These are phyloP conservation scores for rapeseed (Brassica napus) DNA, from an alignment of 345 rosid genomes.

Conservation along the genomic window Da-Ae NC_063436.1:21500501-21501000, in stretches of 20 bases:
- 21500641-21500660: not conserved
- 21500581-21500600: too few species aligned
- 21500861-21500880: conserved; percentile 51
- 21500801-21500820: conserved; percentile 39
- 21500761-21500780: conserved; percentile 40
- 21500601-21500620: too few species aligned
- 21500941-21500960: conserved; percentile 21
- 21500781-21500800: conserved; percentile 42
- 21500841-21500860: conserved; percentile 46
- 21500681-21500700: conserved; percentile 36
- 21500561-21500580: too few species aligned
- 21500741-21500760: conserved; percentile 39
- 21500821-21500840: conserved; percentile 43
- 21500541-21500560: too few species aligned
- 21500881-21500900: conserved; percentile 51
- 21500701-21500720: conserved; percentile 47
- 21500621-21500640: not conserved
- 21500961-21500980: conserved; percentile 40
- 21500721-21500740: conserved; percentile 43
- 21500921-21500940: conserved; percentile 45
- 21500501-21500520: too few species aligned
- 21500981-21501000: conserved; percentile 27
- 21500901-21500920: conserved; percentile 38
- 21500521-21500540: too few species aligned
- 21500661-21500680: not conserved